A percentile compares a stretch with the other conserved stretches of the same genome.
phyloP scores from a whole-genome alignment of 768 basidiomycete species.

The Lanmaoa pseudosensibilis region DNA sequence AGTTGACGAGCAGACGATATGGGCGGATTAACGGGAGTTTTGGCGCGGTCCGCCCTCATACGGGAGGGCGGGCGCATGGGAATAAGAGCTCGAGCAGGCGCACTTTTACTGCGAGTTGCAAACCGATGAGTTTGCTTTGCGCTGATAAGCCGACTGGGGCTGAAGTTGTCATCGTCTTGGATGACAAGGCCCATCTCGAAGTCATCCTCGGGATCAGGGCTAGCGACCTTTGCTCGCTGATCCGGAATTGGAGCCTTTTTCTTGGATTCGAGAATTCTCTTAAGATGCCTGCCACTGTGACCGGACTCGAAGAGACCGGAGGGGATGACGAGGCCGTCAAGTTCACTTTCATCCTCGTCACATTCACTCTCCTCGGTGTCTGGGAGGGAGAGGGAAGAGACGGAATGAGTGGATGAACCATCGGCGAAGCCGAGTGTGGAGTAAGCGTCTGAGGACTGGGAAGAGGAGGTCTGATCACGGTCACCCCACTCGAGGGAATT shows the following conservation, averaged over 20 bases:
- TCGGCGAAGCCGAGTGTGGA: constrained; percentile 77
- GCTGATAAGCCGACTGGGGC: constrained; percentile 68
- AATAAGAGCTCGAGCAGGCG: constrained; percentile 52
- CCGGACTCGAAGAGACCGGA: constrained; percentile 73
- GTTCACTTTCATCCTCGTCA: constrained; percentile 67
- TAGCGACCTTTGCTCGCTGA: constrained; percentile 50
- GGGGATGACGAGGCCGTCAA: constrained; percentile 82
- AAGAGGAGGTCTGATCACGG: constrained; percentile 78
- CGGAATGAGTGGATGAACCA: constrained; percentile 70
- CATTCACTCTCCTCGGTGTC: constrained; percentile 72
- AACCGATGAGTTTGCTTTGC: constrained; percentile 44
- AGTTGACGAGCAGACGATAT: constrained; percentile 68
- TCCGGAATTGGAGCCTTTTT: constrained; percentile 57
- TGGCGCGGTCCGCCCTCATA: constrained; percentile 61
- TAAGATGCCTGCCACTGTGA: constrained; percentile 51
- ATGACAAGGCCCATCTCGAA: constrained; percentile 85
- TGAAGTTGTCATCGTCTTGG: constrained; percentile 80
- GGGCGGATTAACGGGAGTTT: constrained; percentile 70
- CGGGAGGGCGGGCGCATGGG: constrained; percentile 63
- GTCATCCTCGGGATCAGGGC: constrained; percentile 75
- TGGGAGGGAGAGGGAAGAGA: constrained; percentile 61
- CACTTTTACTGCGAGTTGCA: constrained; percentile 57
- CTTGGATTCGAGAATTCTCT: constrained; percentile 53
- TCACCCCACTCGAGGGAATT: constrained; percentile 85
- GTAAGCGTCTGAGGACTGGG: constrained; percentile 86